Base-by-base conservation (phyloP, 345 rosid genomes). In the Geranium brycei region DNA sequence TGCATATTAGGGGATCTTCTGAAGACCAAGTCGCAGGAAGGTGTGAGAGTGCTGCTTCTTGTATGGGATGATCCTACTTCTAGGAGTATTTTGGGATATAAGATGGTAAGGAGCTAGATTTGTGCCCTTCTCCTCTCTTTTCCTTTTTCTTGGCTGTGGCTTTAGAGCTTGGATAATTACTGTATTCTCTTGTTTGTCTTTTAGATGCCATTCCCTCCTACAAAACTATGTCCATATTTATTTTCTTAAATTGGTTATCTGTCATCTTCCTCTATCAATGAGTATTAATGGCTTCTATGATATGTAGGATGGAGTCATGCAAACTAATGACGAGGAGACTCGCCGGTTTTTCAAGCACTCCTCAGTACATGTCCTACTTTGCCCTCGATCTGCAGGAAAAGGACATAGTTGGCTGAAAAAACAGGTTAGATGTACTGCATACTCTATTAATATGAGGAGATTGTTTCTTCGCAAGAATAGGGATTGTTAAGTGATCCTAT, bases 11-110 rank as follows among this genome's bases (percentile, higher is more conserved):
- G 98, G 31, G 87, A 87, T 63, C 85, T 91, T 73, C 89, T 91
- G 31, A 91, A 84, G 68, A 65, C n/a, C 19, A 91, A 91, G 76
- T 91, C 98, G 65, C 98, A 84, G 60, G 96, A 91, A 80, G 96
- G 98, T 72, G 98, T 91, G 14, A 73, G 96, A 68, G 98, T 91
- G 64, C 82, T 91, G 75, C 86, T 91, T 59, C 85, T 91, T 64
- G 87, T 87, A 31, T 91, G 98, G 98, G 98, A 91, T 82, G 98
- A 91, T 81, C 98, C 96, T 23, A 84, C 95, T 62, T 91, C 98
- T 51, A 81, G 73, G 70, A 85, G 88, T 78, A 63, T 91, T 71
- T 58, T 89, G 35, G 92, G 92, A 23, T 73, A 60, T 69, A 84
- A 78, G 72, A 87, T 74, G 38, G 96, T 91, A 81, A 78, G 83